phyloP scores from a whole-genome alignment of 2,329 filamentous ascomycete genomes.

The Phoma herbarum region DNA sequence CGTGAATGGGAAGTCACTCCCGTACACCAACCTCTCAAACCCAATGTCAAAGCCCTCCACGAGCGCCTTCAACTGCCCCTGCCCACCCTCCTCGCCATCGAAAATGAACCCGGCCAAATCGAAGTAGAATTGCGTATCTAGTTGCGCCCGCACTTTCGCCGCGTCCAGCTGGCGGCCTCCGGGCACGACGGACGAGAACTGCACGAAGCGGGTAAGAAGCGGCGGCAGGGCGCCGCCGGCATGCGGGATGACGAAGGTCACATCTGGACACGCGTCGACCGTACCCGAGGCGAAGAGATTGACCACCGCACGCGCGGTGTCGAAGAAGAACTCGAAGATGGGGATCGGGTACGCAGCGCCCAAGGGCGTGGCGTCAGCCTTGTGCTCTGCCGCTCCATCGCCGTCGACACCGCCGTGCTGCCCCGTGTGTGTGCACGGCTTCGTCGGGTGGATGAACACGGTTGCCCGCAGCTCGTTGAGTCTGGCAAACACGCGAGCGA shows the following conservation, averaged over 20 bases:
- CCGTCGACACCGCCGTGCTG: no score
- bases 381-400: background rate
- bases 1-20: slow-evolving; percentile 64
- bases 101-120: slow-evolving; percentile 63
- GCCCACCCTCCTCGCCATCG: slow-evolving; percentile 44
- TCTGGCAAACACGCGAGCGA: slow-evolving; percentile 59
- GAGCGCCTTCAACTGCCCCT: slow-evolving; percentile 59
- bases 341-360: slow-evolving; percentile 53
- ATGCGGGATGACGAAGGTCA: slow-evolving; percentile 61
- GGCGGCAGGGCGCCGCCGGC: slow-evolving; percentile 58
- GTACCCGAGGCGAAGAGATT: slow-evolving; percentile 61
- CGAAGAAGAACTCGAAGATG: slow-evolving; percentile 63
- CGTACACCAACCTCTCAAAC: slow-evolving; percentile 58
- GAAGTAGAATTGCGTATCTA: slow-evolving; percentile 59
- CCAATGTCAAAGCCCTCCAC: slow-evolving; percentile 53
- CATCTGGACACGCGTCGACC: slow-evolving; percentile 55
- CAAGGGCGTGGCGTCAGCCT: slow-evolving; percentile 50
- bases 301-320: slow-evolving; percentile 59
- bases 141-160: slow-evolving; percentile 41
- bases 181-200: slow-evolving; percentile 52
- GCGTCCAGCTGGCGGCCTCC: slow-evolving; percentile 41
- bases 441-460: slow-evolving; percentile 66
- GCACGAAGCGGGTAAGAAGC: slow-evolving; percentile 55
- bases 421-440: slow-evolving; percentile 49
- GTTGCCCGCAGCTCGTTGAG: slow-evolving; percentile 58